phyloP scores from a whole-genome alignment of 2,329 filamentous ascomycete species.

The Colletotrichum noveboracense region DNA sequence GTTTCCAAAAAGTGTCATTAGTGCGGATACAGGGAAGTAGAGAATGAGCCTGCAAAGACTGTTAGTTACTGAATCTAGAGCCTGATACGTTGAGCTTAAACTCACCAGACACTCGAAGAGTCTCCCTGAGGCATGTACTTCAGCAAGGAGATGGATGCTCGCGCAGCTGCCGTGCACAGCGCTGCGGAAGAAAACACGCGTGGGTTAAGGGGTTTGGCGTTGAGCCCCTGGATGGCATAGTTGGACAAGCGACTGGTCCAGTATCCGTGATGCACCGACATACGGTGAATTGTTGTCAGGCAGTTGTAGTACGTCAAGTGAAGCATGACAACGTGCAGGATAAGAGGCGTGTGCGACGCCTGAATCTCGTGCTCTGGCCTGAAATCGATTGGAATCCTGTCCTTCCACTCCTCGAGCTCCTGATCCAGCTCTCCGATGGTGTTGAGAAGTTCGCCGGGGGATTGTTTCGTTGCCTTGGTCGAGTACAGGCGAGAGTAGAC shows the following conservation, averaged over 20 bases:
- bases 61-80: conserved; percentile 26
- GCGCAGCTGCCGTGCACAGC: conserved; percentile 88
- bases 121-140: conserved; percentile 97
- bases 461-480: conserved; percentile 88
- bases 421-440: conserved; percentile 94
- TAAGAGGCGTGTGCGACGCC: conserved; percentile 88
- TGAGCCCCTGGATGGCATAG: conserved; percentile 92
- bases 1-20: conserved; percentile 95
- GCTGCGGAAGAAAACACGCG: conserved; percentile 93
- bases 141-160: conserved; percentile 90
- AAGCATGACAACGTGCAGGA: conserved; percentile 90
- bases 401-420: conserved; percentile 94
- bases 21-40: conserved; percentile 94
- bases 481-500: conserved; percentile 95
- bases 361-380: conserved; percentile 97
- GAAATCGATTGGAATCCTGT: conserved; percentile 92
- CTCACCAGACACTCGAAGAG: conserved; percentile 92
- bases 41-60: conserved; percentile 72
- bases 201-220: conserved; percentile 88
- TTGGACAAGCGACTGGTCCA: conserved; percentile 96
- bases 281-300: conserved; percentile 94
- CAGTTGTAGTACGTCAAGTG: conserved; percentile 99
- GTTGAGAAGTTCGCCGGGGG: conserved; percentile 90
- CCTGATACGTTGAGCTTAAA: conserved; percentile 18
- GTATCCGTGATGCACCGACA: conserved; percentile 97